Conservation (phyloP, 805 yeast species). For the Wickerhamomyces pijperi region DNA sequence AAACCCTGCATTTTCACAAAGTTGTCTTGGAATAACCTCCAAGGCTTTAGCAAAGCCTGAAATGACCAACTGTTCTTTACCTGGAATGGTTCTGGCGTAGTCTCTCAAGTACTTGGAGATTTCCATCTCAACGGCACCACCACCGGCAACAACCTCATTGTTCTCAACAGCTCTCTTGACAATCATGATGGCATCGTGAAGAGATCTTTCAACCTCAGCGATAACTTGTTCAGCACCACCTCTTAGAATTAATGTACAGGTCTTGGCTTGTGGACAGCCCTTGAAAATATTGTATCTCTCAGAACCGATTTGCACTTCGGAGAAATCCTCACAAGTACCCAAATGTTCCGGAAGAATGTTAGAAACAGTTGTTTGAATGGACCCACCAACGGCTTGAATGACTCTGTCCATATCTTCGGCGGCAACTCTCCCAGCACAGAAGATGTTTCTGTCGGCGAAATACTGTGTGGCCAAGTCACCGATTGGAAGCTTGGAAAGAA, state of each 20-base stretch:
- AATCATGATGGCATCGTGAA: constrained; percentile 98
- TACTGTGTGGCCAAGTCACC: constrained; percentile 99
- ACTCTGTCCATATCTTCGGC: constrained; percentile 88
- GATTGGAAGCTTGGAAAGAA: constrained; percentile 87
- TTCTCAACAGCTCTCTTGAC: constrained; percentile 90
- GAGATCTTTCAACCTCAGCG: constrained; percentile 94
- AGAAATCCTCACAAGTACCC: constrained; percentile 78
- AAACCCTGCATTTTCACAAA: constrained; percentile 98
- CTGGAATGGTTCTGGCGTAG: constrained; percentile 77
- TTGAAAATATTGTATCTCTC: constrained; percentile 89
- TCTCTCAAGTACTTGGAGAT: constrained; percentile 81
- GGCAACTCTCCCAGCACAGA: constrained; percentile 94
- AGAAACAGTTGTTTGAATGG: constrained; percentile 67
- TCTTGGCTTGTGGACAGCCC: constrained; percentile 86
- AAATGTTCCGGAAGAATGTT: constrained; percentile 61
- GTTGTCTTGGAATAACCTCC: constrained; percentile 93
- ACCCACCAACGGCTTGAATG: constrained; percentile 87
- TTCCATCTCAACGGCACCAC: constrained; percentile 99
- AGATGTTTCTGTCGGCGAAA: constrained; percentile 91
- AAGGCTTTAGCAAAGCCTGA: constrained; percentile 90
- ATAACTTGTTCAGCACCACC: constrained; percentile 98
- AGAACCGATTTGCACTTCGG: constrained; percentile 92
- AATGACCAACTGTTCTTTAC: constrained; percentile 89
- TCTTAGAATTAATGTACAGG: constrained; percentile 86
- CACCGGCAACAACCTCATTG: constrained; percentile 88